Percentiles rank a stretch among this genome's conserved stretches.
phyloP scores from a whole-genome alignment of 106 monocot genomes.

The Allium fistulosum region DNA sequence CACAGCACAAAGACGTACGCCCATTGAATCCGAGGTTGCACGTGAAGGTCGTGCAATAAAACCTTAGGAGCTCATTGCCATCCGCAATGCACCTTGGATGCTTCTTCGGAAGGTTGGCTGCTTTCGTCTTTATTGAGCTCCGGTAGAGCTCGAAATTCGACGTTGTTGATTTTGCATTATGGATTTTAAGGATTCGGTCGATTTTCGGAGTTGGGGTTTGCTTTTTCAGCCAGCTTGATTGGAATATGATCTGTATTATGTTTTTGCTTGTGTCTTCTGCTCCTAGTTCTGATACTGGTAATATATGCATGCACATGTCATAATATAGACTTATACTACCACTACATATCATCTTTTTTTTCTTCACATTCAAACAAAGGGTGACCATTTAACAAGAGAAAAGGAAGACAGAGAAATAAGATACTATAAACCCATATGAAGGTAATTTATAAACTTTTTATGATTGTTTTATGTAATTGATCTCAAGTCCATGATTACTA shows the following conservation, averaged over 20 bases:
- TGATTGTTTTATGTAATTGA: too few species aligned
- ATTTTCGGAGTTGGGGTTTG: constrained; percentile 35
- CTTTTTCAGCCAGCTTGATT: constrained; percentile 73
- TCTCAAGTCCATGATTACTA: too few species aligned
- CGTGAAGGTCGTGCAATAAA: constrained; percentile 44
- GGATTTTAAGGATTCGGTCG: constrained; percentile 76
- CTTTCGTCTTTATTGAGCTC: constrained; percentile 40
- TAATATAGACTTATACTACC: too few species aligned
- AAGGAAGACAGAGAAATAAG: too few species aligned
- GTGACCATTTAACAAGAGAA: too few species aligned
- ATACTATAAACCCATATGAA: too few species aligned
- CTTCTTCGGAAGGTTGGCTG: constrained; percentile 42
- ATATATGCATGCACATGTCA: too few species aligned
- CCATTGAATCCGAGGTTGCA: constrained; percentile 62
- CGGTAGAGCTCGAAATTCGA: constrained; percentile 69
- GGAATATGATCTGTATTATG: constrained; percentile 84
- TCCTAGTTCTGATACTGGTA: constrained; percentile 62
- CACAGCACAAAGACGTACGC: constrained; percentile 37
- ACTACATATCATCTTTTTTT: too few species aligned
- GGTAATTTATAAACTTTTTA: too few species aligned
- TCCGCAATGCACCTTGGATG: constrained; percentile 79
- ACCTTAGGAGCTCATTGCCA: constrained; percentile 85
- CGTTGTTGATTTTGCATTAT: constrained; percentile 56
- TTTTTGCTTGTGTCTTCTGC: constrained; percentile 65
- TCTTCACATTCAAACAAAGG: too few species aligned